Percentiles rank a stretch among this genome's conserved stretches.
phyloP scores from a whole-genome alignment of 768 basidiomycete species.

The Podaxis pistillaris region DNA sequence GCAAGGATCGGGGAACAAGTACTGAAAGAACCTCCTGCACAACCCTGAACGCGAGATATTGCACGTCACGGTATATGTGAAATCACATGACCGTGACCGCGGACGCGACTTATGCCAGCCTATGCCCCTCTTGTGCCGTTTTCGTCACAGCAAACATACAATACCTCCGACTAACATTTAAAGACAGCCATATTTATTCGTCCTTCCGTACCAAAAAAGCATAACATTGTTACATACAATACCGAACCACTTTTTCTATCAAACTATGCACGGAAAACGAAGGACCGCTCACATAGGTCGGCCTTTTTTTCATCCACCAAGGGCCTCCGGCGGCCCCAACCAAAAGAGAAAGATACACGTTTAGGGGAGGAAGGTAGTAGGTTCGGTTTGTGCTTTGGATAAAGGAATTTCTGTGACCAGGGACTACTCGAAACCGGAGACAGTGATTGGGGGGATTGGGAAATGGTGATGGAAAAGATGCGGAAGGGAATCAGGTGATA shows the following conservation, averaged over 20 bases:
- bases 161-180: neutral
- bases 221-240: slow-evolving; percentile 8
- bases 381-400: neutral
- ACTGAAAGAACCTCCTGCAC: neutral
- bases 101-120: neutral
- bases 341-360: neutral
- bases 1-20: neutral
- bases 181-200: neutral
- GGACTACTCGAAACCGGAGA: neutral
- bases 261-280: neutral
- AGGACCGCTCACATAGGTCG: neutral
- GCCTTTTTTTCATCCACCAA: slow-evolving; percentile 1
- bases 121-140: neutral
- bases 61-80: neutral
- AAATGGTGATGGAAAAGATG: neutral
- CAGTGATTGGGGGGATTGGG: neutral
- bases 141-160: neutral
- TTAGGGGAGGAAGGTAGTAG: neutral
- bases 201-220: neutral
- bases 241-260: neutral
- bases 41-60: slow-evolving; percentile 5
- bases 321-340: neutral
- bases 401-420: neutral
- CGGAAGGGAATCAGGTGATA: neutral
- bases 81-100: slow-evolving; percentile 10